Base-by-base conservation (phyloP, 2,329 filamentous ascomycete genomes). In the Penicillium capsulatum region DNA sequence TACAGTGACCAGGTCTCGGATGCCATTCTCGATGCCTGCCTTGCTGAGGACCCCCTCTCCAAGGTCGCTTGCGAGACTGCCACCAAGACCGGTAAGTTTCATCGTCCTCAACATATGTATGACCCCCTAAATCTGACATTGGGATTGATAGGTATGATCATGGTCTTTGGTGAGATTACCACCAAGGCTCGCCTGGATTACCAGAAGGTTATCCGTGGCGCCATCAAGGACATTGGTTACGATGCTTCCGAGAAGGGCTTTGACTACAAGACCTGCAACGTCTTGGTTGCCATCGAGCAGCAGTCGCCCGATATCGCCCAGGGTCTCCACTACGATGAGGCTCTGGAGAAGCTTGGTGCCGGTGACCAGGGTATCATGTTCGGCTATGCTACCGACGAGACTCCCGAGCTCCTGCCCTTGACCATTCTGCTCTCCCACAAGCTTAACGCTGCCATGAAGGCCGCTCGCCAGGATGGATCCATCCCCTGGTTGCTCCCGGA, bases 301-400 rank as follows among this genome's bases (percentile, higher is more conserved):
- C 92, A 98, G 76, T 97, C 91, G 46, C 86, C 91, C 63, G 92
- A 98, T 72, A 98, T 98, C 65, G 92, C 92, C 59, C 92, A 97
- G 76, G 92, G 92, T 79, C 87, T 98, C 42, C 88, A 97, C 79
- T 94, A 94, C 71, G 92, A 98, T 55, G 80, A 96, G 77, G 89
- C 88, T 57, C 84, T 98, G 34, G 92, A 98, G 82, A 84, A 94
- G 75, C 84, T 98, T 54, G 92, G 92, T 72, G 92, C 92, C 50
- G 92, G 92, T 84, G 92, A 98, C 74, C 92, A 98, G 79, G 92
- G 92, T 79, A 96, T 98, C 79, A 98, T 98, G 92, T 98, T 98
- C 73, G 92, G 92, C 63, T 98, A 98, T 80, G 92, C 92, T 70
- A 95, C 92, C 63, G 92, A 98, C 65, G 92, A 98, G 81, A 97